A percentile compares a stretch with the other conserved stretches of the same genome.
Evolutionary conservation across 2,329 filamentous ascomycete genomes (phyloP).

Genomic region (Westerdykella ornata): DNA sequence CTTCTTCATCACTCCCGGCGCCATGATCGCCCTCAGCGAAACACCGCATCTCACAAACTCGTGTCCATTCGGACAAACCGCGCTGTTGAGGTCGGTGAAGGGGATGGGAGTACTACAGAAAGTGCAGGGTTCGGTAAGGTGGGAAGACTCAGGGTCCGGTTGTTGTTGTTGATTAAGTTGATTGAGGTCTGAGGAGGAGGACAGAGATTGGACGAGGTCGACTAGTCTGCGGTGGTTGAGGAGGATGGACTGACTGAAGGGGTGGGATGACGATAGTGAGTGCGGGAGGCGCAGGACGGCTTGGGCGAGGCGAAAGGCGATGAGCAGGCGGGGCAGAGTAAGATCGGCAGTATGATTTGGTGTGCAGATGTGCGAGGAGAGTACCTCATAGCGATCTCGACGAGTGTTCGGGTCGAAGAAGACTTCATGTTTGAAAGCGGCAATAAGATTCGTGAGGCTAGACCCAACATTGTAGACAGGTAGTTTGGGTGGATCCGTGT

Average conservation of each 20-base stretch:
- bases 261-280: slow-evolving; percentile 9
- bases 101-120: slow-evolving; percentile 46
- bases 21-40: slow-evolving; percentile 51
- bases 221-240: slow-evolving; percentile 16
- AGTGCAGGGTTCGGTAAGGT: slow-evolving; percentile 44
- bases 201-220: slow-evolving; percentile 14
- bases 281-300: slow-evolving; percentile 15
- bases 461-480: not conserved
- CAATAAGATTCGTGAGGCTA: slow-evolving; percentile 9
- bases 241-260: slow-evolving; percentile 20
- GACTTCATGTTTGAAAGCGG: slow-evolving; percentile 15
- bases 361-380: slow-evolving; percentile 25
- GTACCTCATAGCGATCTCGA: slow-evolving; percentile 26
- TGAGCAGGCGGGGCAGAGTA: slow-evolving; percentile 20
- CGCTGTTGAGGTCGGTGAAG: slow-evolving; percentile 44
- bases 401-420: slow-evolving; percentile 25
- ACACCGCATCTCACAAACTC: slow-evolving; percentile 50
- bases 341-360: slow-evolving; percentile 7
- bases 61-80: slow-evolving; percentile 48
- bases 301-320: slow-evolving; percentile 26
- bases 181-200: not conserved
- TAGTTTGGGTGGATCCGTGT: not conserved
- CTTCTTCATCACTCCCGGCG: slow-evolving; percentile 48
- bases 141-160: not conserved
- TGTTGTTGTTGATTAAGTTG: not conserved